Evolutionary conservation across 2,329 filamentous ascomycete species (phyloP).

Genomic region (Scedosporium apiospermum): DNA sequence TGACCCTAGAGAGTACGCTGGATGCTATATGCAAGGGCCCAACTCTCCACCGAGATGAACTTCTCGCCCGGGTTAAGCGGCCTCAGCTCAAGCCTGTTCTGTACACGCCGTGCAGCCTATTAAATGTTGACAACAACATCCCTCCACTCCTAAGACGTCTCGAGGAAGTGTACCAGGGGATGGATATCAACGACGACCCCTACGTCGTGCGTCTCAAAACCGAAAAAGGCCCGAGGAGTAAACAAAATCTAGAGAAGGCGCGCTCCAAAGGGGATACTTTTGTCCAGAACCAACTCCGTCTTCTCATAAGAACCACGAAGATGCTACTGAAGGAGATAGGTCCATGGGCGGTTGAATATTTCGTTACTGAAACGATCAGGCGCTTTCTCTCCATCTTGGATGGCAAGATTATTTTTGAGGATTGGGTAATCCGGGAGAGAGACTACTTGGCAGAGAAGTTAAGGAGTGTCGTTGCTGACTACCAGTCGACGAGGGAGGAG

Average conservation of each 20-base stretch:
- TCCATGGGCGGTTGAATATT: conserved; percentile 59
- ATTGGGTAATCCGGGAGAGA: conserved; percentile 35
- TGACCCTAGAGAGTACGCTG: conserved; percentile 58
- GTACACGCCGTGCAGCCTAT: conserved; percentile 17
- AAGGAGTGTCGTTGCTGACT: conserved; percentile 19
- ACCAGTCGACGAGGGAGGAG: conserved; percentile 11
- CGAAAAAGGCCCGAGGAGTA: conserved; percentile 30
- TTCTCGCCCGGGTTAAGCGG: conserved; percentile 58
- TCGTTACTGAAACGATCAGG: conserved; percentile 37
- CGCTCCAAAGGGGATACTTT: conserved; percentile 38
- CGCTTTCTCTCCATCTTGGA: not conserved
- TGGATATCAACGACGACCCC: conserved; percentile 55
- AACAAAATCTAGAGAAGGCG: conserved; percentile 25
- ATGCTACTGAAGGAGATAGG: conserved; percentile 52
- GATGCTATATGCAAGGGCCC: conserved; percentile 63
- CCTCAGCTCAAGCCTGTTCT: conserved; percentile 40
- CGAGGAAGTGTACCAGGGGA: conserved; percentile 17
- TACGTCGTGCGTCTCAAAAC: conserved; percentile 38
- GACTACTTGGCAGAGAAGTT: conserved; percentile 44
- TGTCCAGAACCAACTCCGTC: conserved; percentile 44
- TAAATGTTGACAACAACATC: not conserved
- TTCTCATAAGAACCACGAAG: conserved; percentile 38
- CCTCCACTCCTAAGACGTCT: not conserved
- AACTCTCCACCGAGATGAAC: conserved; percentile 56
- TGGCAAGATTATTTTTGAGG: not conserved